Evolutionary conservation across 1,284 basidiomycete genomes (phyloP).

Genomic region (Blastosporella zonata): DNA sequence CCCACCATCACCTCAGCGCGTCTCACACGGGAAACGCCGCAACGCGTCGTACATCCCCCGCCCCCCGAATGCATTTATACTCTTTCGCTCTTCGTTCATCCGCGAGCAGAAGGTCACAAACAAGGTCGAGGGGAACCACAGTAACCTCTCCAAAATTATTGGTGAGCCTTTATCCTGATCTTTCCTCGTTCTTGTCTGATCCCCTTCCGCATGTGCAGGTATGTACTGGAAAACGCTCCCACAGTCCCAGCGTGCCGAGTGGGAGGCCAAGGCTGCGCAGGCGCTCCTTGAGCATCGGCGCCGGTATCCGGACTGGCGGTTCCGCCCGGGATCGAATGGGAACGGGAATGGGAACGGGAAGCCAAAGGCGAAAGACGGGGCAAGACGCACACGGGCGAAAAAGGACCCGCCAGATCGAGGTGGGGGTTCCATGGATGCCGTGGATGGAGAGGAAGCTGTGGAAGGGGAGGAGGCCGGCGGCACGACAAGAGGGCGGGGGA

Average conservation of each 20-base stretch:
- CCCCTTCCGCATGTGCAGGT: background rate
- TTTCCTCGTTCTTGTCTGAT: background rate
- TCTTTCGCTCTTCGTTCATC: conserved; percentile 90
- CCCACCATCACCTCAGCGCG: conserved; percentile 14
- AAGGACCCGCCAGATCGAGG: conserved; percentile 16
- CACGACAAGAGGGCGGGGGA: background rate
- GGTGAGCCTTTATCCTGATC: conserved; percentile 31
- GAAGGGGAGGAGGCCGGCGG: background rate
- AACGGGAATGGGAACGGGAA: conserved; percentile 26
- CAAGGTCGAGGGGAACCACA: conserved; percentile 71
- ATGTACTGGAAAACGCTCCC: conserved; percentile 46
- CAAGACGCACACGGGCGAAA: conserved; percentile 22
- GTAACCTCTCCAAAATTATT: conserved; percentile 64
- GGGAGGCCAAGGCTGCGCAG: conserved; percentile 72
- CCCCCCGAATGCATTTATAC: conserved; percentile 93
- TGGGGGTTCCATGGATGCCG: conserved; percentile 13
- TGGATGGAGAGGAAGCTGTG: background rate
- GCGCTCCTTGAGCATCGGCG: conserved; percentile 69
- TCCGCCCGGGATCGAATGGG: conserved; percentile 54
- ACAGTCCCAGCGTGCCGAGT: conserved; percentile 60
- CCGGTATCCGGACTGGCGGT: background rate
- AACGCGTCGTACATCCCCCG: conserved; percentile 72
- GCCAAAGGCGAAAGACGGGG: conserved; percentile 32
- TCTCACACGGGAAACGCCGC: conserved; percentile 35
- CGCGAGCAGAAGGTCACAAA: conserved; percentile 68